Percentiles rank a stretch among this genome's conserved stretches.
These are phyloP conservation scores for Dendrobium catenatum DNA, from an alignment of 106 monocot genomes.

Conservation along the genomic window DNA sequence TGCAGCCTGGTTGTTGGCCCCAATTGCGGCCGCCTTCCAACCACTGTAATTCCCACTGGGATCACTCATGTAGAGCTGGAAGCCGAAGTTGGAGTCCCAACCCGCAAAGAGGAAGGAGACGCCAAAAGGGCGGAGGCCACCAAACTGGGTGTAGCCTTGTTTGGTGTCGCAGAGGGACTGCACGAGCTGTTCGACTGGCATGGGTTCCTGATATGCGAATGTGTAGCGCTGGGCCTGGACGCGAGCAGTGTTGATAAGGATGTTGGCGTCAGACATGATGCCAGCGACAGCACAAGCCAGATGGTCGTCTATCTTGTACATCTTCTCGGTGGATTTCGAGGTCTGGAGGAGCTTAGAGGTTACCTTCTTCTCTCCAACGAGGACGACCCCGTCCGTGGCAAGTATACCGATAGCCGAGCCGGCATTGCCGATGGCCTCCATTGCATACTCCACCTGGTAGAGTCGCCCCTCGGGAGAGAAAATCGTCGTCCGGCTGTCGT, in stretches of 20 bases:
- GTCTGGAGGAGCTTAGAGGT: constrained; percentile 94
- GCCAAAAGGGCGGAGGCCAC: constrained; percentile 84
- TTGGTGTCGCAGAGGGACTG: constrained; percentile 92
- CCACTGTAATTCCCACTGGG: constrained; percentile 85
- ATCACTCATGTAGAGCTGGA: constrained; percentile 89
- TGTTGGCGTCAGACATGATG: constrained; percentile 96
- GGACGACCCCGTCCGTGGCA: constrained; percentile 53
- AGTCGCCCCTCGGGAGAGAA: constrained; percentile 71
- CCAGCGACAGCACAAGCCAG: constrained; percentile 87
- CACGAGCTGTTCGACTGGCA: constrained; percentile 91
- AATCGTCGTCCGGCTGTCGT: constrained; percentile 73
- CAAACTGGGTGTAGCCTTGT: constrained; percentile 92
- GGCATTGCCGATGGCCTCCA: constrained; percentile 79
- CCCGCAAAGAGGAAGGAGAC: constrained; percentile 86
- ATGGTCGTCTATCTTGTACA: constrained; percentile 96
- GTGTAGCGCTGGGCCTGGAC: constrained; percentile 87
- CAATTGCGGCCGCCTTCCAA: constrained; percentile 89
- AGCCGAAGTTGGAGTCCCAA: constrained; percentile 77
- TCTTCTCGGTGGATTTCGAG: constrained; percentile 78
- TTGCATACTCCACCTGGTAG: constrained; percentile 78
- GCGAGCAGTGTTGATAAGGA: constrained; percentile 93
- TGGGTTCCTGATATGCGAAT: constrained; percentile 84
- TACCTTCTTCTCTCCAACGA: constrained; percentile 80
- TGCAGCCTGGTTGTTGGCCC: constrained; percentile 86
- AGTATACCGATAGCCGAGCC: constrained; percentile 69